Evolutionary conservation across 208 protist genomes (phyloP), one percentile per base, ranked within the genome.

Genomic region (Plasmodiophora brassicae): DNA sequence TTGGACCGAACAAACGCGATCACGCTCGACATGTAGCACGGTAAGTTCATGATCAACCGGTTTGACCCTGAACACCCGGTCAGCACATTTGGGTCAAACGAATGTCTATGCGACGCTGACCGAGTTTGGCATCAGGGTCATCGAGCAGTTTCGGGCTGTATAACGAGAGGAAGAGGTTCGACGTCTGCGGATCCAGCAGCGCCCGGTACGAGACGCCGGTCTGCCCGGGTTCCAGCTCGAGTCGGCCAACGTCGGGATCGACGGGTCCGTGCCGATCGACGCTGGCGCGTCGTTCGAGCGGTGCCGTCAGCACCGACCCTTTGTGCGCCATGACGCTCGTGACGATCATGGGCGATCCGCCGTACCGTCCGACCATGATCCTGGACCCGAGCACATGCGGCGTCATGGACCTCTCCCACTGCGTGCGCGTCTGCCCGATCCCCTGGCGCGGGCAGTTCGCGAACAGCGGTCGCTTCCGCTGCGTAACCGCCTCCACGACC

Each of bases 1-100:
- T 78, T 78, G 20, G 5, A 78, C 5, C 65, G 65, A 78, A 78
- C 65, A 38, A 78, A 78, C 14, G 65, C 65, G 65, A 78, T 78
- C 10, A 78, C 65, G 65, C 65, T 78, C 5, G 65, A 78, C 65
- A 78, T 5, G n/a, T 78, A 78, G 65, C 65, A 78, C 10, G 65
- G 65, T 38, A 78, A 32, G n/a, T 78, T 78, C 65, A 78, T 78
- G 65, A 78, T 38, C 32, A 78, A 38, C 32, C 65, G 65, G 65
- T 78, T 78, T 8, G 65, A 78, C n/a, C n/a, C n/a, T n/a, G n/a
- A n/a, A n/a, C n/a, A n/a, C n/a, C n/a, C n/a, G n/a, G n/a, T n/a
- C n/a, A n/a, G n/a, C n/a, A n/a, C n/a, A n/a, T n/a, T n/a, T n/a
- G n/a, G n/a, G n/a, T n/a, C n/a, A n/a, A n/a, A n/a, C n/a, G n/a